phyloP scores from a whole-genome alignment of 2,329 filamentous ascomycete genomes.

The Niveomyces coronatus region DNA sequence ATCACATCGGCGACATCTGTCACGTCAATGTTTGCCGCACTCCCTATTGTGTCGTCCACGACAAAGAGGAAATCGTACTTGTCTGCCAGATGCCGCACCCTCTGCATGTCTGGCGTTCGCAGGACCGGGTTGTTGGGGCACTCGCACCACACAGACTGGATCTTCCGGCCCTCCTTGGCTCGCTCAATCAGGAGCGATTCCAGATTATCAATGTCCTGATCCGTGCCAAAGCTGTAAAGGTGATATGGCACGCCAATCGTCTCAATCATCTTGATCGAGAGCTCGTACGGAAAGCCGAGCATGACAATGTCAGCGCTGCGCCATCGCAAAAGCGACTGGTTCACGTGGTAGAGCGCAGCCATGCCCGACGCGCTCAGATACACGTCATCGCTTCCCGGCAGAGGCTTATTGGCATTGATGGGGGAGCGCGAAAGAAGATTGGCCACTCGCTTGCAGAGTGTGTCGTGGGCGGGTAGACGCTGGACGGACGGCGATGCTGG shows the following conservation, averaged over 20 bases:
- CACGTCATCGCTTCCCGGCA: conserved; percentile 27
- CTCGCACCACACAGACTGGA: conserved; percentile 36
- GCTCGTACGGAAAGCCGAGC: conserved; percentile 35
- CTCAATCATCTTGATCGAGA: conserved; percentile 30
- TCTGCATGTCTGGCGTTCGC: conserved; percentile 12
- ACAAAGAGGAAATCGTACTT: conserved; percentile 27
- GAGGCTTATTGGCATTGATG: conserved; percentile 10
- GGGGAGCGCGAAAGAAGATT: neutral
- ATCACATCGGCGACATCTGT: conserved; percentile 32
- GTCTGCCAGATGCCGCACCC: conserved; percentile 16
- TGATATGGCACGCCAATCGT: conserved; percentile 27
- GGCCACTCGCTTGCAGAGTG: neutral
- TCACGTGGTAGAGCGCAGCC: conserved; percentile 32
- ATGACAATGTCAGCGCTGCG: conserved; percentile 20
- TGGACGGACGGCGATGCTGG: neutral
- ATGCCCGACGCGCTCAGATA: conserved; percentile 38
- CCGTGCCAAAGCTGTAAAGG: conserved; percentile 30
- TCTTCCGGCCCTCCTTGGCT: conserved; percentile 21
- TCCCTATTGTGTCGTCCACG: conserved; percentile 31
- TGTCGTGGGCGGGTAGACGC: neutral
- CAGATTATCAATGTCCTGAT: conserved; percentile 27
- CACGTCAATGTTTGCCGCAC: conserved; percentile 33
- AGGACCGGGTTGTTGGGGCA: conserved; percentile 17
- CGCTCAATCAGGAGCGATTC: conserved; percentile 27
- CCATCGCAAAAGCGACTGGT: conserved; percentile 21